Evolutionary conservation across 1,284 basidiomycete genomes (phyloP).

Genomic region (Trichosporon asahii): DNA sequence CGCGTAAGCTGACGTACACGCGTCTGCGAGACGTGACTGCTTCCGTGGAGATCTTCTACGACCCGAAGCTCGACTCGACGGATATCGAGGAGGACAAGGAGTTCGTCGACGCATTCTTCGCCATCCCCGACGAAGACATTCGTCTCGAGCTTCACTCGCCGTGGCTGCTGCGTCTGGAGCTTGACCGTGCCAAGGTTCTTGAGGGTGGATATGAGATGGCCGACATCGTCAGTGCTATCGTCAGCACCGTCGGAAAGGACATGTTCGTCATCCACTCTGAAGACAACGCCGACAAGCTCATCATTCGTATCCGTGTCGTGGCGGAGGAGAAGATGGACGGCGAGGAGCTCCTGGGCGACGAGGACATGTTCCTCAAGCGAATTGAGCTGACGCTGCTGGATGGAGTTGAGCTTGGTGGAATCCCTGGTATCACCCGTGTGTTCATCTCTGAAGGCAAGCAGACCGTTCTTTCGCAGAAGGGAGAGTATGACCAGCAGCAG

Average conservation of each 20-base stretch:
- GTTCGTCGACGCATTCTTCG: conserved; percentile 99
- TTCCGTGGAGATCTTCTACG: conserved; percentile 97
- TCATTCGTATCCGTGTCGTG: conserved; percentile 93
- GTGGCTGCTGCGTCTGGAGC: conserved; percentile 93
- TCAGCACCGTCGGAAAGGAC: conserved; percentile 92
- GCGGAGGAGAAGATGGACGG: conserved; percentile 89
- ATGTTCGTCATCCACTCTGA: conserved; percentile 98
- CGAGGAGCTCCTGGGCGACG: conserved; percentile 75
- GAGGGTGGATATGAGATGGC: conserved; percentile 95
- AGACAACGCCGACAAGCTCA: conserved; percentile 95
- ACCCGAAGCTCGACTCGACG: conserved; percentile 86
- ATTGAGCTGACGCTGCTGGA: conserved; percentile 95
- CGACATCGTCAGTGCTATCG: conserved; percentile 89
- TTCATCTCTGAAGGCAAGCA: conserved; percentile 91
- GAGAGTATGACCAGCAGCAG: conserved; percentile 58
- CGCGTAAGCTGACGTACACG: conserved; percentile 71
- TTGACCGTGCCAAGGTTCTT: conserved; percentile 96
- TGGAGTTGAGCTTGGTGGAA: conserved; percentile 87
- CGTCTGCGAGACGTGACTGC: conserved; percentile 92
- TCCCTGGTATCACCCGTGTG: conserved; percentile 84
- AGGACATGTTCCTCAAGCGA: conserved; percentile 94
- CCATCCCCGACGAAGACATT: conserved; percentile 95
- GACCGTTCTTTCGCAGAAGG: conserved; percentile 60
- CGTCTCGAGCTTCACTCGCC: conserved; percentile 90
- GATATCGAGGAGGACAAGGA: conserved; percentile 94